These are phyloP conservation scores for Fusarium euwallaceae DNA, from an alignment of 2,329 filamentous ascomycete species.

Conservation along the genomic window DNA sequence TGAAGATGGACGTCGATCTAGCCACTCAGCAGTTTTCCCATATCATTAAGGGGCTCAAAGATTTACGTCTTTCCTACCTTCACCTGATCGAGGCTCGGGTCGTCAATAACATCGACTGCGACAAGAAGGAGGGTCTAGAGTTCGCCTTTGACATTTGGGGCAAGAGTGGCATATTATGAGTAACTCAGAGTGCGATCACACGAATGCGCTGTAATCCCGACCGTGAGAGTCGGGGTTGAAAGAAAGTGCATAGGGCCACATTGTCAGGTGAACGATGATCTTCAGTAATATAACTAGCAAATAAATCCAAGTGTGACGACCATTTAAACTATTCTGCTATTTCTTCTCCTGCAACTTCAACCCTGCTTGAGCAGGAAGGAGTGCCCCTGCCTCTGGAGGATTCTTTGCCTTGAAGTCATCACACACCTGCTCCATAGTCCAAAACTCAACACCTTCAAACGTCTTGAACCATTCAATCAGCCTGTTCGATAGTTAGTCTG, in stretches of 20 bases:
- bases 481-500: not conserved
- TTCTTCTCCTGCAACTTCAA: not conserved
- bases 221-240: no score
- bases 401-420: not conserved
- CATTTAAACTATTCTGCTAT: rapidly evolving
- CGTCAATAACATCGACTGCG: not conserved
- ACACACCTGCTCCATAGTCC: not conserved
- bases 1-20: not conserved
- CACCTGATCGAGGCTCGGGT: not conserved
- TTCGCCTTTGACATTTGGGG: not conserved
- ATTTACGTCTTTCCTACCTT: not conserved
- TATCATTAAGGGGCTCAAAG: not conserved
- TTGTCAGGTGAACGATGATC: no score
- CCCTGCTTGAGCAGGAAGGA: not conserved
- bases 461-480: not conserved
- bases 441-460: not conserved
- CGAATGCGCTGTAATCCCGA: no score
- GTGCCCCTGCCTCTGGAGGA: not conserved
- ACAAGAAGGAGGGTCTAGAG: not conserved
- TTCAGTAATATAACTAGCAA: no score
- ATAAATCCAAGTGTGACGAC: no score
- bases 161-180: not conserved
- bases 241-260: no score
- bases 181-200: no score
- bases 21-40: not conserved